Conservation (phyloP, 2,329 filamentous ascomycete species). For the Raffaelea ambrosiae region DNA sequence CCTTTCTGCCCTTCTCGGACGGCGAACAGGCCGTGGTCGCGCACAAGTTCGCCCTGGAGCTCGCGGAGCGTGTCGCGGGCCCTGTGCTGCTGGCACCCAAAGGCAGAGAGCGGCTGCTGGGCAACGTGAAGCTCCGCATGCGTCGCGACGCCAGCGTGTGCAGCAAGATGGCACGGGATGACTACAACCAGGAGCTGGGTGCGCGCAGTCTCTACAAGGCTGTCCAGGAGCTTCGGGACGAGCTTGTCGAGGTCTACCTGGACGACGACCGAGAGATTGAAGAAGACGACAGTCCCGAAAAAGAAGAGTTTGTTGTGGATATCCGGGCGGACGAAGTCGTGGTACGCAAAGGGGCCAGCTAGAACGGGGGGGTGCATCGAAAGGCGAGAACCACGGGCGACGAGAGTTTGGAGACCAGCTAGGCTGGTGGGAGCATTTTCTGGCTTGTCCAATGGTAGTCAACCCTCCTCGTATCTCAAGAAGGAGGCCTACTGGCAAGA, state of each 20-base stretch:
- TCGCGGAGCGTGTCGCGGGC: neutral
- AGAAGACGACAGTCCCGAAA: neutral
- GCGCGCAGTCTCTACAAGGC: constrained; percentile 9
- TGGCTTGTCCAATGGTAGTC: too few relatives aligned
- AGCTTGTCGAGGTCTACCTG: constrained; percentile 5
- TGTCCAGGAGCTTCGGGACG: constrained; percentile 1
- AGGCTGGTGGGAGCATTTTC: too few relatives aligned
- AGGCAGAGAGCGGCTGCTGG: neutral
- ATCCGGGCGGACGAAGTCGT: constrained; percentile 1
- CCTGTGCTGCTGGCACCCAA: neutral
- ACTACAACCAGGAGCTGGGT: constrained; percentile 7
- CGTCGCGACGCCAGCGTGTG: constrained; percentile 7
- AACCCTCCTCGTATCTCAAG: too few relatives aligned
- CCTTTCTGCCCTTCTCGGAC: constrained; percentile 9
- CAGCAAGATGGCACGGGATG: neutral
- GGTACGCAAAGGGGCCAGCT: neutral
- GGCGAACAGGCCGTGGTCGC: constrained; percentile 9
- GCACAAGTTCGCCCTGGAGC: constrained; percentile 8
- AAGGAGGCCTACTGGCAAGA: too few relatives aligned
- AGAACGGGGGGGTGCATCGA: too few relatives aligned
- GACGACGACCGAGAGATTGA: constrained; percentile 2
- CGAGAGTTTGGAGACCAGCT: too few relatives aligned
- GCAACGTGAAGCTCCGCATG: constrained; percentile 3
- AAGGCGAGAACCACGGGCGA: too few relatives aligned
- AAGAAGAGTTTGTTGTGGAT: constrained; percentile 3